Base-by-base conservation (phyloP, 1,139 yeast species). In the Pneumocystis jirovecii region DNA sequence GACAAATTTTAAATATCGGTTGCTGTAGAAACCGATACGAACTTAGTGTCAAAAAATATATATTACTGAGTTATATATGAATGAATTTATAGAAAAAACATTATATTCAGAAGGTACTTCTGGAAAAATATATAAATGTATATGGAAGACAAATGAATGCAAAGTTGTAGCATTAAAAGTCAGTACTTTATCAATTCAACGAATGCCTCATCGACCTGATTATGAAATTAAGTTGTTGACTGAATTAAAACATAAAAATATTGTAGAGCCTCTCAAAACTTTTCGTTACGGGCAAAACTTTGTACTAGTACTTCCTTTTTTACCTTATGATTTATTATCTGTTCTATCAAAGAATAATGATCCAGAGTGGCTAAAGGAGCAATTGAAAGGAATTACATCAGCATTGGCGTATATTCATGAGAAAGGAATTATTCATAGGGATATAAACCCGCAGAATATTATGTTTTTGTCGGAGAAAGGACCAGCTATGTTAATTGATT, bases 371-470 rank as follows among this genome's bases (percentile, higher is more conserved):
- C 7, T 50, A 12, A 50, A 25, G 12, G 57, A 50, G 10, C 57
- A 50, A 6, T 12, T 50, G n/a, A 50, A 50, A 25, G 57, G 57
- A 15, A 50, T 60, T 21, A 60, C 61, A 60, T 60, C 45, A 10
- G 61, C 61, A 21, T 39, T 95, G 70, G 96, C 97, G 0, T 93
- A 93, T 73, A 80, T 95, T 66, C 99, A 95, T 75, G 95, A 89
- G 72, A 86, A 90, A 63, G 96, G 96, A n/a, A 91, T 95, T 73
- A 95, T 90, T 29, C 99, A 95, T 75, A 82, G 98, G 63, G 99
- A 93, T 74, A 89, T 93, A 71, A 93, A 93, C 76, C 98, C 99
- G 0, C 98, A 89, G 71, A 95, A 95, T 73, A 86, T 95, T 63
- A 78, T 95, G 64, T 79, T 95, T 39, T 60, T 25, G 40, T 39